Percentiles rank a stretch among this genome's conserved stretches.
These are phyloP conservation scores for Microthlaspi erraticum DNA, from an alignment of 345 rosid genomes.

Conservation along the genomic window DNA sequence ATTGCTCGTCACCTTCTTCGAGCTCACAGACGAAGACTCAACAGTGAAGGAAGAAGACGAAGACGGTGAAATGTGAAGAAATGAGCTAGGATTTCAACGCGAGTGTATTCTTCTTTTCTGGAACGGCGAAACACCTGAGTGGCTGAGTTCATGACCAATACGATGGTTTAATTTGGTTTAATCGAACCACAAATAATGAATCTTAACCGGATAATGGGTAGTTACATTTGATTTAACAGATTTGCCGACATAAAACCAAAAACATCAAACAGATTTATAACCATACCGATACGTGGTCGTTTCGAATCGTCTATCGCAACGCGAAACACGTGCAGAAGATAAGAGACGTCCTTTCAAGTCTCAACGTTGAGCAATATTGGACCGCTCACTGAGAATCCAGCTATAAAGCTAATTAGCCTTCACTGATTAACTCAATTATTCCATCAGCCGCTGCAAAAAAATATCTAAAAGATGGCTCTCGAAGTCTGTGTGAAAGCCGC, in stretches of 20 bases:
- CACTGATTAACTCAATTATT: conserved; percentile 15
- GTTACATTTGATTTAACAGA: too few species aligned
- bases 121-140: conserved; percentile 10
- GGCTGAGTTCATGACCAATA: neutral
- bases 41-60: conserved; percentile 26
- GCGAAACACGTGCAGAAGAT: conserved; percentile 29
- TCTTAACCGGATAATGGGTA: neutral
- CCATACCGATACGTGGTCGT: neutral
- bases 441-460: conserved; percentile 1
- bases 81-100: neutral
- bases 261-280: neutral
- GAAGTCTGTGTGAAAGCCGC: conserved; percentile 93
- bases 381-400: neutral
- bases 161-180: conserved; percentile 34
- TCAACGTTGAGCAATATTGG: conserved; percentile 3
- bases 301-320: neutral
- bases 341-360: conserved; percentile 11
- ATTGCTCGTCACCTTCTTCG: conserved; percentile 44
- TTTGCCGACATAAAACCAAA: too few species aligned
- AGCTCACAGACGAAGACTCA: conserved; percentile 3
- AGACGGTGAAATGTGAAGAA: neutral
- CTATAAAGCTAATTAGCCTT: neutral
- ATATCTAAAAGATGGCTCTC: conserved; percentile 55
- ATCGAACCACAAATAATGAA: neutral
- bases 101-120: neutral